Base-by-base conservation (phyloP, 495 filamentous ascomycete species). In the Viridothelium virens region DNA sequence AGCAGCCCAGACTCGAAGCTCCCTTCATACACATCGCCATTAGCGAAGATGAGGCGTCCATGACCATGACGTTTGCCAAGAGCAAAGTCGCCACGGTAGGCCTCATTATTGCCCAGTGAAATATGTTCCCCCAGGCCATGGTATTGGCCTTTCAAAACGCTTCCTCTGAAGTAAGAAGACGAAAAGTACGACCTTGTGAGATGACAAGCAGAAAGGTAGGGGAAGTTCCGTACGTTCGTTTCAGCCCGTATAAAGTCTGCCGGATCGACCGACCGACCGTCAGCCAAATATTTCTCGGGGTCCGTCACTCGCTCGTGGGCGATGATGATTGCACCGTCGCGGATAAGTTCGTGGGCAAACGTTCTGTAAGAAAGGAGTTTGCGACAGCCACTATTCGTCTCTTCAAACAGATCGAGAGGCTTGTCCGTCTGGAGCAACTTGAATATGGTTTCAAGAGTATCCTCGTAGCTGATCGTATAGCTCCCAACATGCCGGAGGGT, bases 1-100 rank as follows among this genome's bases (percentile, higher is more conserved):
- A 79, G 83, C 46, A 82, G 76, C 70, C 83, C 80, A 56, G 80
- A 76, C 14, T 75, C 73, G 82, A 83, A 89, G 56, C 81, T 78
- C 31, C 86, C 86, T 9, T 82, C 80, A 72, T 89, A 88, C 11
- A 77, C 82, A 70, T 89, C 85, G 25, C 85, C 84, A 62, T 82
- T 85, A 2, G 83, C 82, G 73, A 85, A 88, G 34, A 79, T 79
- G 78, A 87, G 82, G 44, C 73, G 77, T 39, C 86, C 86, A 59
- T 82, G 77, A 38, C 81, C 79, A 41, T 76, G 72, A 61, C 84
- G 82, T 36, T 77, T 74, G 68, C 79, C 79, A 38, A 82, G 77
- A 65, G 79, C 69, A 67, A 86, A 87, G 39, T 78, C 70, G 31
- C 86, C 86, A 4, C 70, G 74, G 73, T 88, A 88, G 31, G 53